Evolutionary conservation across 2,329 filamentous ascomycete genomes (phyloP), one percentile per base, ranked within the genome.

Genomic region (Colletotrichum melonis): DNA sequence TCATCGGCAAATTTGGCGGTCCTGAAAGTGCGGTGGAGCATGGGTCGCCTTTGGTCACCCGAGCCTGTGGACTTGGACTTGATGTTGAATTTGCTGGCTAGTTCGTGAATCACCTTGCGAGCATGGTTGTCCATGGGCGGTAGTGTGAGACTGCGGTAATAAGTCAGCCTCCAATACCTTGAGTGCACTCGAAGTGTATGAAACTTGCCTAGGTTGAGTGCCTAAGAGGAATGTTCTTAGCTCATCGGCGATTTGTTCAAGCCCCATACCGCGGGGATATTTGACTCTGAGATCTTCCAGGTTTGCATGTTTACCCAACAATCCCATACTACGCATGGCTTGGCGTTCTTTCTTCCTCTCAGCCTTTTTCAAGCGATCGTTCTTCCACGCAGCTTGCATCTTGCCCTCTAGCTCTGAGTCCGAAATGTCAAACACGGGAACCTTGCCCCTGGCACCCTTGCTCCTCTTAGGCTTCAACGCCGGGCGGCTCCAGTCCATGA

Each of bases 41-140:
- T 88, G 0, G 95, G 93, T 76, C 94, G 94, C 32, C 97, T 91
- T 63, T 90, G 88, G 26, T 89, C 88, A 8, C 92, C 95, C 63
- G 89, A 89, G 2, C 96, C 96, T 24, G 90, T 89, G 0, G 95
- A 98, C 79, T 95, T 94, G 3, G 95, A 98, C 75, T 93, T 96
- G 73, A 98, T 85, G 19, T 91, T 92, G 80, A 98, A 90, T 49
- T 88, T 88, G 77, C 90, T 90, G 14, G 94, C 95, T 52, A 98
- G 82, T 72, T 94, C 90, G 80, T 99, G 97, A 22, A 98, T 88
- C 6, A 91, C 85, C 80, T 94, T 95, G 63, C 97, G 92, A 52
- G 92, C 89, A 57, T 88, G 84, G 74, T 95, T 94, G 69, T 94
- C 91, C 92, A 98, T 97, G 0, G 96, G 94, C 3, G 96, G 94